Evolutionary conservation across 441 rosid genomes (phyloP).

Genomic region (Daphne laureola): DNA sequence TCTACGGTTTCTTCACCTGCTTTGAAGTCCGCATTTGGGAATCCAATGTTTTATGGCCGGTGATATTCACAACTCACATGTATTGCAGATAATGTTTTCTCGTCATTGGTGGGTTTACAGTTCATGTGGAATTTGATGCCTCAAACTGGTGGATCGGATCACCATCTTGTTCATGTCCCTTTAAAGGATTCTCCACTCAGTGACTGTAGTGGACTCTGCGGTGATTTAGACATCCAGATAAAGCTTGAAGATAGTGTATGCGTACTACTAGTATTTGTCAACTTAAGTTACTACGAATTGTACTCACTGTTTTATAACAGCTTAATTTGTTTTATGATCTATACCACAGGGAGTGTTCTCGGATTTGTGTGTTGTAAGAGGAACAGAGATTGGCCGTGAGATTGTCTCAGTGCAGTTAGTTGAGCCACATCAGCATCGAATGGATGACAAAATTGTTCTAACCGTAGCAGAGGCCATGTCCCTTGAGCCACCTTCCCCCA

Average conservation of each 20-base stretch:
- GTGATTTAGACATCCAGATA: conserved; percentile 78
- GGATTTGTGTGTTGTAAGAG: conserved; percentile 83
- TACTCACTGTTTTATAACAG: no score
- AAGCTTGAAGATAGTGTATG: conserved; percentile 82
- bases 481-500: conserved; percentile 87
- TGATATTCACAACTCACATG: conserved; percentile 18
- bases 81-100: conserved; percentile 76
- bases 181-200: conserved; percentile 91
- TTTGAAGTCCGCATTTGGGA: neutral
- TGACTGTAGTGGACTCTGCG: conserved; percentile 89
- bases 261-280: conserved; percentile 16
- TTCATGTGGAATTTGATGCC: conserved; percentile 83
- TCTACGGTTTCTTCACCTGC: neutral
- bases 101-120: conserved; percentile 88
- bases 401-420: conserved; percentile 73
- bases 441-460: conserved; percentile 67
- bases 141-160: conserved; percentile 44
- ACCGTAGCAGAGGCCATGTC: conserved; percentile 99
- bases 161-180: conserved; percentile 91
- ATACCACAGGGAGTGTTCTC: conserved; percentile 79
- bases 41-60: neutral
- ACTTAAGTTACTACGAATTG: neutral
- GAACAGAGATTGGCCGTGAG: conserved; percentile 82
- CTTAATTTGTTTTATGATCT: conserved; percentile 8
- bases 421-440: conserved; percentile 59